These are phyloP conservation scores for Acaromyces ingoldii DNA, from an alignment of 1,284 basidiomycete species.

Conservation along the genomic window DNA sequence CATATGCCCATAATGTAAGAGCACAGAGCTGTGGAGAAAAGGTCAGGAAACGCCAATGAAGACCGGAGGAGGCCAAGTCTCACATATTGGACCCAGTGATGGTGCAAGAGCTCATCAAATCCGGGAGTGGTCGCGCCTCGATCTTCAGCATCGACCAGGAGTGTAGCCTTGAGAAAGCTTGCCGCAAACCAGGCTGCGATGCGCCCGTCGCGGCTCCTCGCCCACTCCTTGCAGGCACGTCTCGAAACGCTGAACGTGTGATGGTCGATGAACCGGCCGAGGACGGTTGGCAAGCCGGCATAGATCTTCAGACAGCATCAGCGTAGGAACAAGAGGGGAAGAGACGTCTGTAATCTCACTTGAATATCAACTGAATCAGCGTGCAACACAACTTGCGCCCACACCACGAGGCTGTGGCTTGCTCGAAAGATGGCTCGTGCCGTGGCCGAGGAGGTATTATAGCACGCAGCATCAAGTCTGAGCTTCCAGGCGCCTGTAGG, in stretches of 20 bases:
- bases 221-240: slow-evolving; percentile 30
- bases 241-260: slow-evolving; percentile 28
- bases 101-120: slow-evolving; percentile 30
- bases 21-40: too few species aligned
- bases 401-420: slow-evolving; percentile 26
- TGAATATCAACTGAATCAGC: slow-evolving; percentile 37
- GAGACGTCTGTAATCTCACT: too few species aligned
- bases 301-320: slow-evolving; percentile 17
- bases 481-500: neutral
- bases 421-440: slow-evolving; percentile 25
- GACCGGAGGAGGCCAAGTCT: too few species aligned
- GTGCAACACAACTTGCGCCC: slow-evolving; percentile 29
- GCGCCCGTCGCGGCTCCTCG: slow-evolving; percentile 21
- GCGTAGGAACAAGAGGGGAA: neutral
- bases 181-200: slow-evolving; percentile 31
- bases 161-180: slow-evolving; percentile 16
- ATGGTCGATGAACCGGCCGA: slow-evolving; percentile 36
- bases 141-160: slow-evolving; percentile 14
- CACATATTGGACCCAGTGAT: slow-evolving; percentile 33
- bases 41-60: too few species aligned
- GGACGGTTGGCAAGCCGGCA: slow-evolving; percentile 29
- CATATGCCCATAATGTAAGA: slow-evolving; percentile 34
- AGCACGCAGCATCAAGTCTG: neutral
- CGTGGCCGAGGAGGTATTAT: neutral
- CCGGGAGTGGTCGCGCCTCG: slow-evolving; percentile 4